Base-by-base conservation (phyloP, 2,329 filamentous ascomycete species). In the Annulohypoxylon truncatum region DNA sequence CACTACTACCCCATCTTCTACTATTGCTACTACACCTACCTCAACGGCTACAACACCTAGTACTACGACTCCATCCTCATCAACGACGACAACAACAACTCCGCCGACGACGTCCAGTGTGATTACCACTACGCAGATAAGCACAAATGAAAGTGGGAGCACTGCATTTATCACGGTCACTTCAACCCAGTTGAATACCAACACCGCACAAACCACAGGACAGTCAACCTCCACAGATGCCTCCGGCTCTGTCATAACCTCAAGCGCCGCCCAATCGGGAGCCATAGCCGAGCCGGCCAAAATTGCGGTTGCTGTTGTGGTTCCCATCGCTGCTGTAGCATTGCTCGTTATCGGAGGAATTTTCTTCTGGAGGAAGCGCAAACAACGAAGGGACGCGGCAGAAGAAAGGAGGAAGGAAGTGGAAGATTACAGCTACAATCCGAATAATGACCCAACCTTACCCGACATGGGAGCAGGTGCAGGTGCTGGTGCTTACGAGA, bases 371-470 rank as follows among this genome's bases (percentile, higher is more conserved):
- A 89, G 92, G 77, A 94, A 89, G 82, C 91, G 94, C 68, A 97
- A 96, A 82, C 90, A 92, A 74, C 89, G 90, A 69, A 96, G 93
- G 83, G 88, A 89, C 68, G 92, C 91, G 12, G 93, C 96, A 76
- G 96, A 97, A 77, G 89, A 94, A 74, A 89, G 96, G 53, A 89
- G 94, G 69, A 97, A 97, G 82, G 96, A 99, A 80, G 94, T 97
- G 9, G 95, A 98, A 78, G 96, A 98, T 77, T 98, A 98, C 77
- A 91, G 92, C 29, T 98, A 94, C 83, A 98, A 98, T 78, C 96
- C 96, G n/a, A 98, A 98, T 80, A 90, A 94, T 65, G 94, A 97
- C 76, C 93, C 94, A 0, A 93, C 92, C 0, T 84, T 97, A 10
- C 86, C 81, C 5, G 81, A 82, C 9, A 77, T 86, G 10, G 83